Evolutionary conservation across 2,329 filamentous ascomycete species (phyloP), one percentile per base, ranked within the genome.

Genomic region (Aureobasidium sp.): DNA sequence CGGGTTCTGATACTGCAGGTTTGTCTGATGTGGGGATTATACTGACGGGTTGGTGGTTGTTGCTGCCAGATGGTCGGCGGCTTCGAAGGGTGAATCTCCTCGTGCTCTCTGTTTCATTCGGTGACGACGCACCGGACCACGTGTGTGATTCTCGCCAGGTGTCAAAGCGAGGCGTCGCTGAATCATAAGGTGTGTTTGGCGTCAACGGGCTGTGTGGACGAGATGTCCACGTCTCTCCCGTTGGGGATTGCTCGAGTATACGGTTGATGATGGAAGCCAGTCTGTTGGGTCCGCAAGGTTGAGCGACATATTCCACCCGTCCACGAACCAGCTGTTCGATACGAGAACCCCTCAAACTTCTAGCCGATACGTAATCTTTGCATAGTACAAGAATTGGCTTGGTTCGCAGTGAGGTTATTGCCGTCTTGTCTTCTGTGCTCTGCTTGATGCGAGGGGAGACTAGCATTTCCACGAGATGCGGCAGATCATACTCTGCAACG

Each of bases 201-300:
- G 51, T 57, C 33, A 35, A 23, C 40, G 49, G 59, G 5, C 27
- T 38, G n/a, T 42, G 40, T 10, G 38, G 38, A 4, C 33, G 21
- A 21, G 31, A 53, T 1, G 40, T 45, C 35, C 46, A 53, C 7
- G 3, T 35, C n/a, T 29, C 15, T 4, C 10, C 35, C 8, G n/a
- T 15, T 7, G 4, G 11, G 0, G 45, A 51, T 4, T 46, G 21
- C 29, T 57, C 46, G 15, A 58, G 31, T 13, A 55, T 43, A 15
- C 35, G 51, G 13, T 35, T 2, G 27, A 55, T 55, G 23, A 57
- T 25, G 11, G 46, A 35, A 15, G 42, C 37, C 6, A 62, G 57
- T 25, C 51, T 51, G n/a, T 57, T 50, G 8, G 61, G 61, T 19
- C 61, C 61, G 17, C 46, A 62, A 9, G 61, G 61, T 25, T 62